Conservation (phyloP, 2,329 filamentous ascomycete genomes). For the Fusarium liriodendri region DNA sequence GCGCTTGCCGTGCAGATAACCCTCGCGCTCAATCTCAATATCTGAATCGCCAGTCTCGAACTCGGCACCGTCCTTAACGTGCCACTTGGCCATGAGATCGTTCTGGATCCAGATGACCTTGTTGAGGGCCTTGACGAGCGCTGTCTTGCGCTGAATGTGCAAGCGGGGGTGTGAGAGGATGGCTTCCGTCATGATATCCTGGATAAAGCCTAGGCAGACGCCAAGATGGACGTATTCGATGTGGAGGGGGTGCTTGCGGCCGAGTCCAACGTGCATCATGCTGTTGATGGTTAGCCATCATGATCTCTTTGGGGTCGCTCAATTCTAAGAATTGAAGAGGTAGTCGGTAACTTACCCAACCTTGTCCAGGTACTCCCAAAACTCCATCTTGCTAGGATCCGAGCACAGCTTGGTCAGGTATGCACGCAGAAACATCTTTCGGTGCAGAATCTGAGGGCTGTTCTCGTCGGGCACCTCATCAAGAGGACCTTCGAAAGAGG, state of each 20-base stretch:
- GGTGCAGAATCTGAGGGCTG: constrained; percentile 78
- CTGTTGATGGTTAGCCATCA: constrained; percentile 47
- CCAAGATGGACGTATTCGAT: constrained; percentile 86
- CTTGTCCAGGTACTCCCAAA: constrained; percentile 87
- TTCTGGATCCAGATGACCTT: constrained; percentile 93
- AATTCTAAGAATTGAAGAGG: not conserved
- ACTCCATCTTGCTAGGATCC: constrained; percentile 79
- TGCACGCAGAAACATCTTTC: constrained; percentile 82
- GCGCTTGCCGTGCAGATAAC: constrained; percentile 72
- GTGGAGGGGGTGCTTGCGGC: constrained; percentile 77
- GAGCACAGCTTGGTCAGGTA: constrained; percentile 81
- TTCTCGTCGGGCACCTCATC: constrained; percentile 73
- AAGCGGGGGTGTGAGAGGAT: constrained; percentile 78
- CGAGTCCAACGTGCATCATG: constrained; percentile 85
- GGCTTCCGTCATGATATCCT: constrained; percentile 81
- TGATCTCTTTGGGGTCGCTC: not conserved
- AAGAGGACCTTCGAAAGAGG: constrained; percentile 74
- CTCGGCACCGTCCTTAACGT: constrained; percentile 76
- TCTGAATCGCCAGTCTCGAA: constrained; percentile 59
- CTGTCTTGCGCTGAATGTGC: constrained; percentile 74
- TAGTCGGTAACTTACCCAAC: constrained; percentile 68
- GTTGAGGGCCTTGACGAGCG: constrained; percentile 78
- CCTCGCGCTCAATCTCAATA: constrained; percentile 68
- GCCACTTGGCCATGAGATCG: constrained; percentile 87
- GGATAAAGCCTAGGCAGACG: constrained; percentile 77